phyloP scores from a whole-genome alignment of 768 basidiomycete species.

The Roridomyces roridus region DNA sequence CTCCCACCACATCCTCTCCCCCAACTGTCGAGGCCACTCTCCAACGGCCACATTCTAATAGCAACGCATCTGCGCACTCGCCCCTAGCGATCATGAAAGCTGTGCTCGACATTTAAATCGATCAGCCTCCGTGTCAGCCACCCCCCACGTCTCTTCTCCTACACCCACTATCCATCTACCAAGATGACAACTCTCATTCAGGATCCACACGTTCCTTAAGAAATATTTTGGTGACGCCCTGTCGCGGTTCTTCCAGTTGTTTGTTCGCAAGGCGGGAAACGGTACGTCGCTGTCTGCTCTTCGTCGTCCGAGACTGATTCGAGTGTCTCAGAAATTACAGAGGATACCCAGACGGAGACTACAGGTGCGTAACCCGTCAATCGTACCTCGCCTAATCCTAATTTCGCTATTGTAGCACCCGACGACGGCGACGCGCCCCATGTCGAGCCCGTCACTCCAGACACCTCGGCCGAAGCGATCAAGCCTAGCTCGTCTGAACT shows the following conservation, averaged over 20 bases:
- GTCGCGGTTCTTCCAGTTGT: neutral
- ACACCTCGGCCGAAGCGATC: neutral
- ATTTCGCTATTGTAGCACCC: neutral
- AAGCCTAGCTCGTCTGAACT: neutral
- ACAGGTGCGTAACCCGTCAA: neutral
- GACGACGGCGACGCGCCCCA: neutral
- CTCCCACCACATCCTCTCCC: no score
- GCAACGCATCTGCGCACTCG: no score
- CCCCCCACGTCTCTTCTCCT: neutral
- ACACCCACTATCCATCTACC: neutral
- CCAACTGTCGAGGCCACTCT: no score
- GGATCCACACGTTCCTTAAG: constrained; percentile 3
- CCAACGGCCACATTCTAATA: no score
- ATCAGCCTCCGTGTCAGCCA: no score
- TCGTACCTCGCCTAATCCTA: neutral
- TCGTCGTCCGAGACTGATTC: no score
- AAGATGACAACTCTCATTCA: constrained; percentile 1
- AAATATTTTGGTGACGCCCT: neutral
- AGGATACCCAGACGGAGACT: no score
- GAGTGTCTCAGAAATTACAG: no score
- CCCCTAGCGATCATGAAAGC: no score
- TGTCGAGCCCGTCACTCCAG: neutral
- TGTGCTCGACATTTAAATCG: no score
- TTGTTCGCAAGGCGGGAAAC: neutral
- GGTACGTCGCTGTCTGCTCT: no score